phyloP scores from a whole-genome alignment of 2,329 filamentous ascomycete genomes.

The Microdochium paspali region DNA sequence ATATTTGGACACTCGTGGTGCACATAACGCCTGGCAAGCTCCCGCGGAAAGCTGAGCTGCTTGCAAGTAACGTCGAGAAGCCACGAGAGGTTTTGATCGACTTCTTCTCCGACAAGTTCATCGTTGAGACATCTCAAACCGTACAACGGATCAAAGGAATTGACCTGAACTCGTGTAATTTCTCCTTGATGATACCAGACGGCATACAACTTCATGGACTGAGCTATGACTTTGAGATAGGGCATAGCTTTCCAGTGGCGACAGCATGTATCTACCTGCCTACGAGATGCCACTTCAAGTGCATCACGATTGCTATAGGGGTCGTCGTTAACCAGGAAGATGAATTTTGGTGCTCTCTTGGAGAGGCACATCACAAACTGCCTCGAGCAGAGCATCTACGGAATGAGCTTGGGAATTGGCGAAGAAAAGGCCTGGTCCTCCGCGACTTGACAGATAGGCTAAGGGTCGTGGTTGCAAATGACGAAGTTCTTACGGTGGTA shows the following conservation, averaged over 20 bases:
- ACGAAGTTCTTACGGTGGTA: not conserved
- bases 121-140: not conserved
- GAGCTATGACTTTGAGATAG: not conserved
- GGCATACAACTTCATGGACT: not conserved
- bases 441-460: not conserved
- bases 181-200: not conserved
- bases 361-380: not conserved
- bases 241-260: not conserved
- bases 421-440: not conserved
- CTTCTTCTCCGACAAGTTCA: not conserved
- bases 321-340: not conserved
- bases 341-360: not conserved
- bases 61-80: not conserved
- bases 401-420: not conserved
- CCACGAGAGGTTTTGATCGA: not conserved
- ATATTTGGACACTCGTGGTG: not conserved
- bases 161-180: not conserved
- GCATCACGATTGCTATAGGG: not conserved
- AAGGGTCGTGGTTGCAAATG: not conserved
- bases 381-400: not conserved
- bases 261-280: not conserved
- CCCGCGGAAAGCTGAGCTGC: not conserved
- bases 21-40: not conserved
- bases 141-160: not conserved
- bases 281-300: not conserved